These are phyloP conservation scores for Claviceps sp. DNA, from an alignment of 2,329 filamentous ascomycete genomes.

Conservation along the genomic window DNA sequence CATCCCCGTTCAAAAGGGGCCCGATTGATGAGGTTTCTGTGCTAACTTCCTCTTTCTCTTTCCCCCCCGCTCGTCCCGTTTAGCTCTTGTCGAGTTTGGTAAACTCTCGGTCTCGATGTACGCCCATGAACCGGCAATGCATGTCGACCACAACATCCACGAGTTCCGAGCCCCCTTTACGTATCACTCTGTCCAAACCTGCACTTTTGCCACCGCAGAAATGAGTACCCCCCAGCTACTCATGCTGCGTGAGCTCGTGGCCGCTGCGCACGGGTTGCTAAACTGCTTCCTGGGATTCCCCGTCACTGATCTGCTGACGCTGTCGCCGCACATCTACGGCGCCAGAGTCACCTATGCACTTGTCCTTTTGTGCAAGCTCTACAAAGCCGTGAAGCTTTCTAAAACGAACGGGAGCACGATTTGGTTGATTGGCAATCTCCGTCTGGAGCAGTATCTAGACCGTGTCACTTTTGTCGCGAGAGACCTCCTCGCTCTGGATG, in stretches of 20 bases:
- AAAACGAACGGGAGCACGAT: background rate
- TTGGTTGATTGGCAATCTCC: conserved; percentile 1
- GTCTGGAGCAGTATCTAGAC: conserved; percentile 1
- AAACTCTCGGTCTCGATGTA: conserved; percentile 1
- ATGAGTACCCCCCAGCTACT: background rate
- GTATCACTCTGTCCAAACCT: background rate
- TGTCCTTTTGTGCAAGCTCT: conserved; percentile 3
- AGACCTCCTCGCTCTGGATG: background rate
- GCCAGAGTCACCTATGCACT: conserved; percentile 3
- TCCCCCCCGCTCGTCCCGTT: background rate
- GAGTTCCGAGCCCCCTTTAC: conserved; percentile 4
- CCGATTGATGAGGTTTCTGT: background rate
- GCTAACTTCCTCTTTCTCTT: background rate
- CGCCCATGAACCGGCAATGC: conserved; percentile 3
- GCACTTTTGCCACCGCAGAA: conserved; percentile 1
- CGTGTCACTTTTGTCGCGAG: background rate
- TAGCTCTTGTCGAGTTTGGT: conserved; percentile 2
- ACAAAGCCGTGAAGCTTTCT: background rate
- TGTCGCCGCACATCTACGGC: conserved; percentile 4
- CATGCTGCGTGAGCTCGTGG: conserved; percentile 2
- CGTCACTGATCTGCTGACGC: background rate
- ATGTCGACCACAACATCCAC: conserved; percentile 1
- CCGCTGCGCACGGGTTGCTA: conserved; percentile 1
- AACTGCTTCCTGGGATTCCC: conserved; percentile 2
- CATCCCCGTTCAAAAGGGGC: too few relatives aligned